These are phyloP conservation scores for Saccharomyces hybrid DNA, from an alignment of 1,139 yeast genomes.

Conservation along the genomic window DNA sequence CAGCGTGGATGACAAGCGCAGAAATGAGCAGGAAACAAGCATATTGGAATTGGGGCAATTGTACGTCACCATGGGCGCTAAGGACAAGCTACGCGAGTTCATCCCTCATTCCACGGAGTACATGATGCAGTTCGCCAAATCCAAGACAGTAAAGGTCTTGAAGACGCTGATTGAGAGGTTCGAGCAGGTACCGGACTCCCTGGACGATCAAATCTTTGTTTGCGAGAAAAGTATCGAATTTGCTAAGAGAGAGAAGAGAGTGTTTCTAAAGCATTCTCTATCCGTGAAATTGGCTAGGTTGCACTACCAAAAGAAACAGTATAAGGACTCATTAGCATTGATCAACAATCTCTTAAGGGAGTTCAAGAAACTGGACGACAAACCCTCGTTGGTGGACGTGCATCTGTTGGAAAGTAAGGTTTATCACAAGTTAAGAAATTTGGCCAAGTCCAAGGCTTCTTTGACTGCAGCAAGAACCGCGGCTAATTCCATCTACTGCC, in stretches of 20 bases:
- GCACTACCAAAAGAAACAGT: constrained; percentile 56
- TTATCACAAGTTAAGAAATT: constrained; percentile 83
- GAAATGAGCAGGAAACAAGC: constrained; percentile 52
- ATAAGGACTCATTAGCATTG: constrained; percentile 64
- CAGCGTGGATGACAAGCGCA: constrained; percentile 25
- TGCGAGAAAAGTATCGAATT: constrained; percentile 79
- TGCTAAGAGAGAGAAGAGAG: constrained; percentile 77
- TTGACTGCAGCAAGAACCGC: constrained; percentile 93
- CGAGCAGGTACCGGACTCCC: constrained; percentile 58
- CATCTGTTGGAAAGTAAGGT: constrained; percentile 86
- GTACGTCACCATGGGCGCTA: constrained; percentile 41
- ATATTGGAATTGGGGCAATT: constrained; percentile 57
- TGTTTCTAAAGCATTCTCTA: constrained; percentile 80
- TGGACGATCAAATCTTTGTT: constrained; percentile 65
- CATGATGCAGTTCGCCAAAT: constrained; percentile 73
- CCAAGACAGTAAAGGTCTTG: constrained; percentile 87
- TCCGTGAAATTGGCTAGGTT: constrained; percentile 77
- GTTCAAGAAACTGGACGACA: constrained; percentile 90
- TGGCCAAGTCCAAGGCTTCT: constrained; percentile 89
- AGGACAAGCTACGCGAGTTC: constrained; percentile 49
- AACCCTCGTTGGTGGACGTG: constrained; percentile 89
- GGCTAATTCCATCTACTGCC: constrained; percentile 92
- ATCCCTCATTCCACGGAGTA: constrained; percentile 63
- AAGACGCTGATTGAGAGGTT: constrained; percentile 70
- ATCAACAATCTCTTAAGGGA: constrained; percentile 69